Evolutionary conservation across 106 monocot species (phyloP).

Genomic region (Acorus calamus): DNA sequence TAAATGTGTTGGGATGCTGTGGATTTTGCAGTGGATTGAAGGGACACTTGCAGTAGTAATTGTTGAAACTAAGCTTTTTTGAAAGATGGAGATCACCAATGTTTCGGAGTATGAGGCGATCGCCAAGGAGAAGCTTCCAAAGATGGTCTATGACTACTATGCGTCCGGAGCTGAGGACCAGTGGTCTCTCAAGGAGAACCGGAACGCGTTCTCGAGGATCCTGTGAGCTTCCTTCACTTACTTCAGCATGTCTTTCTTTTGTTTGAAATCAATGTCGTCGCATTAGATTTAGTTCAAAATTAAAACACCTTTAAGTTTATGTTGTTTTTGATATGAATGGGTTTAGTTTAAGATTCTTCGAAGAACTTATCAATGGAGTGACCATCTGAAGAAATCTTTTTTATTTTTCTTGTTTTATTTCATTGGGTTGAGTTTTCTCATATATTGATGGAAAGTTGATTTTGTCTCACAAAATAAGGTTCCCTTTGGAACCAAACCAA

Average conservation of each 20-base stretch:
- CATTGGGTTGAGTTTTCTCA: too few species aligned
- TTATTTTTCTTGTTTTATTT: too few species aligned
- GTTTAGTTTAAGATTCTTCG: too few species aligned
- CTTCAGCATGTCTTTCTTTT: not conserved
- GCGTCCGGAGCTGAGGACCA: conserved; percentile 90
- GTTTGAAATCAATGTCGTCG: not conserved
- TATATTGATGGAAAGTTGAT: too few species aligned
- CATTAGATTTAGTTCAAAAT: not conserved
- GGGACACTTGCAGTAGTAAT: not conserved
- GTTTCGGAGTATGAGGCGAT: conserved; percentile 70
- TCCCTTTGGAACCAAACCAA: too few species aligned
- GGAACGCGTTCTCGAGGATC: conserved; percentile 85
- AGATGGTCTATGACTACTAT: conserved; percentile 94
- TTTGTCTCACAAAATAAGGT: too few species aligned
- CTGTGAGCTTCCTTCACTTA: conserved; percentile 31
- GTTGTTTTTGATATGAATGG: too few species aligned
- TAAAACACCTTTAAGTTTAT: too few species aligned
- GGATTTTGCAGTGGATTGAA: not conserved
- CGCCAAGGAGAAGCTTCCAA: conserved; percentile 85
- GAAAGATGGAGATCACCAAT: conserved; percentile 71
- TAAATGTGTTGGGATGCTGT: not conserved
- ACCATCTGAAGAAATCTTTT: too few species aligned
- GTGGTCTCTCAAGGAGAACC: conserved; percentile 83
- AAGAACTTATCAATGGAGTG: too few species aligned
- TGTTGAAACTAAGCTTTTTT: not conserved